Conservation (phyloP, 768 basidiomycete species). For the Boletus rubroflammeus region DNA sequence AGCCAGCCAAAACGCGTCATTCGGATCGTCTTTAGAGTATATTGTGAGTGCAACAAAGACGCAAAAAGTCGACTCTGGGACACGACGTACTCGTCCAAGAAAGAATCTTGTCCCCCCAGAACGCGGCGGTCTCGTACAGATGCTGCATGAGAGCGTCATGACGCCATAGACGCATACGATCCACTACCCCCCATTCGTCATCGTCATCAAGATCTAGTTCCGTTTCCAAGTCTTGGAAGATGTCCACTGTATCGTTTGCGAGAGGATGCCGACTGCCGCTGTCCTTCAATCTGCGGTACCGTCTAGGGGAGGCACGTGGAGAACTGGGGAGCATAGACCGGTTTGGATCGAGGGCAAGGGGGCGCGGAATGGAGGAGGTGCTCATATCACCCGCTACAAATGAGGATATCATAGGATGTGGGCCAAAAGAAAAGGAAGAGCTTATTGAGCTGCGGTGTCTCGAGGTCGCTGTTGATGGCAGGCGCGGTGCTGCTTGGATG, state of each 20-base stretch:
- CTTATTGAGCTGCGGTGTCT: slow-evolving; percentile 68
- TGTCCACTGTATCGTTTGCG: slow-evolving; percentile 70
- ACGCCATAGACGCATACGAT: slow-evolving; percentile 94
- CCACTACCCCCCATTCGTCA: slow-evolving; percentile 82
- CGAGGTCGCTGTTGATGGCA: slow-evolving; percentile 52
- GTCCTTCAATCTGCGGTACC: slow-evolving; percentile 52
- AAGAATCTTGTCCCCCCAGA: slow-evolving; percentile 98
- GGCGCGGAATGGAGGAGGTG: slow-evolving; percentile 50
- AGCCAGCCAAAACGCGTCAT: slow-evolving; percentile 99
- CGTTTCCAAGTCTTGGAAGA: slow-evolving; percentile 65
- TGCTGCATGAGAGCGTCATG: slow-evolving; percentile 99
- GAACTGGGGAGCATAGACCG: slow-evolving; percentile 73
- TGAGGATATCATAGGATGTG: slow-evolving; percentile 70
- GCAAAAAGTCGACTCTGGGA: slow-evolving; percentile 4
- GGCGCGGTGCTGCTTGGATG: slow-evolving; percentile 46
- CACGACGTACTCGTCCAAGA: slow-evolving; percentile 85
- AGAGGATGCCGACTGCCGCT: slow-evolving; percentile 63
- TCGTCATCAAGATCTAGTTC: slow-evolving; percentile 60
- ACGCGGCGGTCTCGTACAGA: slow-evolving; percentile 93
- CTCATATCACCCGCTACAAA: slow-evolving; percentile 64
- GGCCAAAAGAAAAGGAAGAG: slow-evolving; percentile 81
- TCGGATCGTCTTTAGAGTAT: slow-evolving; percentile 69
- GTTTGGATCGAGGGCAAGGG: slow-evolving; percentile 73
- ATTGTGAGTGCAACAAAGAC: slow-evolving; percentile 3
- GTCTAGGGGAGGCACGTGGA: slow-evolving; percentile 65